phyloP scores from a whole-genome alignment of 2,329 filamentous ascomycete genomes.

The Verticillium nubilum region DNA sequence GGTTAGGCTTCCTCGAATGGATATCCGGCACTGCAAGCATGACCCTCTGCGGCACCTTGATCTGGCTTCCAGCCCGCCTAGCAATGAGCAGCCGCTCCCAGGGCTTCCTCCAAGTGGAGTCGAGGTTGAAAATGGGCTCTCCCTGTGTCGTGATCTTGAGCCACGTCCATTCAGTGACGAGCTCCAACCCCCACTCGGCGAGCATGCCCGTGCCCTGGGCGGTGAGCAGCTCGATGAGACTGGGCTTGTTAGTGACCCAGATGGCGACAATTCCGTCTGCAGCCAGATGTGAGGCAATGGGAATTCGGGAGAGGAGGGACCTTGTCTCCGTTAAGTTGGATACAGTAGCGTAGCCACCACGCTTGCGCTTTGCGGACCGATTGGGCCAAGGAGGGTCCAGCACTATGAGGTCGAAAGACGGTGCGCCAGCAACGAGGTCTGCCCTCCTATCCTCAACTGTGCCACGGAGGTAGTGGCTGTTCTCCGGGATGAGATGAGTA shows the following conservation, averaged over 20 bases:
- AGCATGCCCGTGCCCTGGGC: slow-evolving; percentile 52
- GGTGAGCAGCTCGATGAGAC: slow-evolving; percentile 49
- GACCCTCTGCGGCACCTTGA: slow-evolving; percentile 40
- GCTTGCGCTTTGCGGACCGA: slow-evolving; percentile 61
- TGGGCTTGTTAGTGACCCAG: slow-evolving; percentile 72
- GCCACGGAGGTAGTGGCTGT: slow-evolving; percentile 41
- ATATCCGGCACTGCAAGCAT: slow-evolving; percentile 67
- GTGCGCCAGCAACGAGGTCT: slow-evolving; percentile 35
- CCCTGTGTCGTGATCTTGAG: slow-evolving; percentile 64
- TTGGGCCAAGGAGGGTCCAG: slow-evolving; percentile 82
- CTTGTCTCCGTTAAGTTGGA: slow-evolving; percentile 39
- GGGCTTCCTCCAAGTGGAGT: slow-evolving; percentile 64
- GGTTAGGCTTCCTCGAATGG: slow-evolving; percentile 73
- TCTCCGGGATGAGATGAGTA: slow-evolving; percentile 30
- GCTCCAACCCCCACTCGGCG: slow-evolving; percentile 58
- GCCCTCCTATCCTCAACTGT: slow-evolving; percentile 35
- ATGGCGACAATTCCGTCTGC: slow-evolving; percentile 57
- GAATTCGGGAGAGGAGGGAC: slow-evolving; percentile 45
- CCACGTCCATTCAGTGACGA: slow-evolving; percentile 72
- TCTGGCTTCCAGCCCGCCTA: slow-evolving; percentile 28
- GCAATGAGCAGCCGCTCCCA: slow-evolving; percentile 70
- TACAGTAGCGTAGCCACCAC: slow-evolving; percentile 41
- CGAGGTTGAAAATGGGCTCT: slow-evolving; percentile 56
- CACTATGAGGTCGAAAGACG: slow-evolving; percentile 61
- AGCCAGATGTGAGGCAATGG: slow-evolving; percentile 49